A percentile compares a stretch with the other conserved stretches of the same genome.
phyloP scores from a whole-genome alignment of 148 eudicot genomes.

The Chenopodium berlandieri region DNA sequence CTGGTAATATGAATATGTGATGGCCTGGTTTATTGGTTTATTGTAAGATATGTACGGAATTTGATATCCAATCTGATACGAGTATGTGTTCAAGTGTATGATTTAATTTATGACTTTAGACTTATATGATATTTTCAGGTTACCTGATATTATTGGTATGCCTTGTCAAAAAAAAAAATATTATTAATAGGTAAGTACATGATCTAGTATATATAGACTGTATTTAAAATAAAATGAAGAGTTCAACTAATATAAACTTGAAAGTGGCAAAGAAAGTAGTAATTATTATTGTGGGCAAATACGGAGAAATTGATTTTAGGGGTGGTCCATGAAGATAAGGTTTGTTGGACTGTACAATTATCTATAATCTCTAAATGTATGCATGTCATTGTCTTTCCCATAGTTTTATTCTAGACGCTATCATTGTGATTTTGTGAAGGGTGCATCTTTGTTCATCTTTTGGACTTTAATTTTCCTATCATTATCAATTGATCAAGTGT shows the following conservation, averaged over 20 bases:
- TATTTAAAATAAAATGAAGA: no score
- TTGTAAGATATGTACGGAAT: no score
- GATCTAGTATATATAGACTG: no score
- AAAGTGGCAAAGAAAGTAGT: neutral
- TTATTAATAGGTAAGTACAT: no score
- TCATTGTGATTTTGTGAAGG: neutral
- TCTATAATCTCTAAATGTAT: neutral
- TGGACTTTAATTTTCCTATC: neutral
- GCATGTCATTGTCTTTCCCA: neutral
- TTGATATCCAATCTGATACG: no score
- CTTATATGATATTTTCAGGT: no score
- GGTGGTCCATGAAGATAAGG: neutral
- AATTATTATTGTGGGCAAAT: conserved; percentile 17
- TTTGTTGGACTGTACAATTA: neutral
- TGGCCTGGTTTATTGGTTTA: neutral
- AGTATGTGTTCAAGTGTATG: no score
- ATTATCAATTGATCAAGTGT: neutral
- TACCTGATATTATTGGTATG: no score
- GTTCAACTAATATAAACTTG: neutral
- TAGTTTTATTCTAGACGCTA: neutral
- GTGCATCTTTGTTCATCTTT: neutral
- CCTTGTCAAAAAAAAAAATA: no score
- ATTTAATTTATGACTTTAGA: no score
- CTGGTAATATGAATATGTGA: no score
- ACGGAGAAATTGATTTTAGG: neutral